Conservation (phyloP, 768 basidiomycete genomes). For the Tricholoma furcatifolium region DNA sequence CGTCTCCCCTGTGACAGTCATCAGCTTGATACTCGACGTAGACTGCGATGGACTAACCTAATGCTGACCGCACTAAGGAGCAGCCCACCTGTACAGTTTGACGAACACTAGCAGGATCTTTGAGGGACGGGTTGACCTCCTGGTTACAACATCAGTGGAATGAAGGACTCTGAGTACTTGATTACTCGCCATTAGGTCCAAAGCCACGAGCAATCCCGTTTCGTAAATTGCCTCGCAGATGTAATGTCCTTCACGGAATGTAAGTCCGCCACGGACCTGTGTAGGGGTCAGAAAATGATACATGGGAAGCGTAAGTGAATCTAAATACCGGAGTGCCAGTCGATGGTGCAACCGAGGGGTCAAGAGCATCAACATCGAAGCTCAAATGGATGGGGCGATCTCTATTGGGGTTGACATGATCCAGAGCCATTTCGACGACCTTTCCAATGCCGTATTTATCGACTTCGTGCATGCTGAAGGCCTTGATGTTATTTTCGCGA, state of each 20-base stretch:
- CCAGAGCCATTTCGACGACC: constrained; percentile 95
- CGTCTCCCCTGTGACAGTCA: constrained; percentile 36
- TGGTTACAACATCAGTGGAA: constrained; percentile 27
- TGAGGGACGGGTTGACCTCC: constrained; percentile 97
- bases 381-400: constrained; percentile 89
- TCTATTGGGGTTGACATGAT: constrained; percentile 86
- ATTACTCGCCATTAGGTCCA: constrained; percentile 86
- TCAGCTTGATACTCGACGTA: constrained; percentile 5
- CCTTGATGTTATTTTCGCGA: constrained; percentile 76
- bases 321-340: constrained; percentile 82
- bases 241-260: constrained; percentile 98
- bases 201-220: constrained; percentile 86
- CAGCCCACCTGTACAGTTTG: constrained; percentile 92
- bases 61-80: constrained; percentile 76
- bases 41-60: constrained; percentile 52
- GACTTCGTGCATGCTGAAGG: constrained; percentile 91
- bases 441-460: constrained; percentile 90
- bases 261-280: constrained; percentile 90
- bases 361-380: constrained; percentile 95
- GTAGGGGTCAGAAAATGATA: constrained; percentile 9
- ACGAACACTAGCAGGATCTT: constrained; percentile 67
- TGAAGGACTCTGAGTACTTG: background rate
- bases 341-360: constrained; percentile 94
- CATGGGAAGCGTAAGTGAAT: background rate
- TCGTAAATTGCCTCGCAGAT: constrained; percentile 92